A percentile compares a stretch with the other conserved stretches of the same genome.
These are phyloP conservation scores for Raffaelea albimanens DNA, from an alignment of 2,329 filamentous ascomycete species.

Conservation along the genomic window DNA sequence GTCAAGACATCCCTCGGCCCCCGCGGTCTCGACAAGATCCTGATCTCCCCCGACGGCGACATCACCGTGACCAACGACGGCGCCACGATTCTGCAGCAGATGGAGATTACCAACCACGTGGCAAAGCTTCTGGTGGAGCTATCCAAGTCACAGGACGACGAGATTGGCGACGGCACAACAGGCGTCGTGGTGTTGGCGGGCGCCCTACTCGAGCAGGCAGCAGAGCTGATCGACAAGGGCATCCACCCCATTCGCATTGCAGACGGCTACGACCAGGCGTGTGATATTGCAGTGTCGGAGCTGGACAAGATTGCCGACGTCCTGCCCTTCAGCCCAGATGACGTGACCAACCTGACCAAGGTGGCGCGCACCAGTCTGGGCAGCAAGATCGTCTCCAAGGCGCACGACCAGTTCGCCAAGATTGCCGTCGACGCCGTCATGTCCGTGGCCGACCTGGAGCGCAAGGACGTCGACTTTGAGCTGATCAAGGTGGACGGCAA, in stretches of 20 bases:
- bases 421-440: slow-evolving; percentile 96
- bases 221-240: slow-evolving; percentile 97
- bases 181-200: slow-evolving; percentile 95
- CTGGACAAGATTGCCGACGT: slow-evolving; percentile 88
- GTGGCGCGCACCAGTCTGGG: slow-evolving; percentile 93
- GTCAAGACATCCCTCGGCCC: slow-evolving; percentile 96
- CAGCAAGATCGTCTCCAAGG: slow-evolving; percentile 98
- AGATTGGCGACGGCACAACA: slow-evolving; percentile 97
- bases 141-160: slow-evolving; percentile 96
- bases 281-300: slow-evolving; percentile 89
- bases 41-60: slow-evolving; percentile 96
- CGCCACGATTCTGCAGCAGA: slow-evolving; percentile 92
- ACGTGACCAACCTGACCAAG: slow-evolving; percentile 81
- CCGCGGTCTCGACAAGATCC: slow-evolving; percentile 94
- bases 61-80: slow-evolving; percentile 99
- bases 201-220: slow-evolving; percentile 89
- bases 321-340: slow-evolving; percentile 71
- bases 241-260: slow-evolving; percentile 98
- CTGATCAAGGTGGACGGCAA: slow-evolving; percentile 99
- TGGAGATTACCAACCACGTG: slow-evolving; percentile 98
- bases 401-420: slow-evolving; percentile 94
- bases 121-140: slow-evolving; percentile 94
- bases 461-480: slow-evolving; percentile 97
- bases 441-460: slow-evolving; percentile 89
- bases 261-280: slow-evolving; percentile 95